phyloP scores from a whole-genome alignment of 495 filamentous ascomycete genomes.

The Thermothielavioides terrestris region DNA sequence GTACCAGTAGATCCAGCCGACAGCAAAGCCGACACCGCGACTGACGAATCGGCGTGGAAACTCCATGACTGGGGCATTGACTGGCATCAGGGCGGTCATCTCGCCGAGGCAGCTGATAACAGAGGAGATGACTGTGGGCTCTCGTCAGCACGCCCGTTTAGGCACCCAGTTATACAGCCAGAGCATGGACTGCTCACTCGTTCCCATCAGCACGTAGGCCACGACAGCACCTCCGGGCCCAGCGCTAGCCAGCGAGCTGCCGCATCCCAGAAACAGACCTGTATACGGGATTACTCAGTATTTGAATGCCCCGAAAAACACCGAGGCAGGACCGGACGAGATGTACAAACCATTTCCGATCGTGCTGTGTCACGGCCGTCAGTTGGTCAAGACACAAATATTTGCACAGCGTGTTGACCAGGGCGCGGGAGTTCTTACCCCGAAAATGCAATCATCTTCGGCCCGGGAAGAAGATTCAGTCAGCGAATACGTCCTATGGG shows the following conservation, averaged over 20 bases:
- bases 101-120: conserved; percentile 44
- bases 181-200: conserved; percentile 1
- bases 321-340: no score
- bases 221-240: conserved; percentile 34
- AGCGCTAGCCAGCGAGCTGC: conserved; percentile 26
- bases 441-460: conserved; percentile 33
- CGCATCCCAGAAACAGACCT: conserved; percentile 33
- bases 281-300: neutral
- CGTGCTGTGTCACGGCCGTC: no score
- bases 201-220: conserved; percentile 36
- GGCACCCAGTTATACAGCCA: neutral
- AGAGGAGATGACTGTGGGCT: conserved; percentile 35
- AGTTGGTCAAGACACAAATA: neutral
- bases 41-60: conserved; percentile 43
- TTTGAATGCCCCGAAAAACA: neutral
- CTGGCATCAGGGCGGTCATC: conserved; percentile 45
- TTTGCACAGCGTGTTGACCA: no score
- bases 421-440: conserved; percentile 26
- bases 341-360: conserved; percentile 37
- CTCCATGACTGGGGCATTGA: conserved; percentile 43
- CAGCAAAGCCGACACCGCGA: conserved; percentile 40
- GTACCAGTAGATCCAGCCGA: conserved; percentile 53
- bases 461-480: neutral
- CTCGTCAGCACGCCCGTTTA: neutral
- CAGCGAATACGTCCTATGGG: neutral